phyloP scores from a whole-genome alignment of 305 asterid genomes.

The Fraxinus sp. region DNA sequence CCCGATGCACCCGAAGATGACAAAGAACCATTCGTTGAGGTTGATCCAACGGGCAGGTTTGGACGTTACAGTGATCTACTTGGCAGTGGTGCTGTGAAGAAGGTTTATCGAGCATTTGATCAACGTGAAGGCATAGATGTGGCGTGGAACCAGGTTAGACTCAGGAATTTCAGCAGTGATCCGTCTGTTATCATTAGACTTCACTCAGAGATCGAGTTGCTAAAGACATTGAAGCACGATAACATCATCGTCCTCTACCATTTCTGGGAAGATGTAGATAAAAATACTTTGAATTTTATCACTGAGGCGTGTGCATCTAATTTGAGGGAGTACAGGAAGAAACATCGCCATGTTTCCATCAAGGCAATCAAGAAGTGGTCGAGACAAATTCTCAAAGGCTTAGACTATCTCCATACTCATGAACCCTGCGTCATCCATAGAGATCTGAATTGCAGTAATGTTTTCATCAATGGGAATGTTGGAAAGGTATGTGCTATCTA shows the following conservation, averaged over 20 bases:
- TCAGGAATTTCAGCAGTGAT: conserved; percentile 37
- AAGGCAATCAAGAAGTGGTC: conserved; percentile 54
- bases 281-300: conserved; percentile 43
- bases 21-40: conserved; percentile 41
- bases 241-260: conserved; percentile 41
- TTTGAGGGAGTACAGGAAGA: conserved; percentile 46
- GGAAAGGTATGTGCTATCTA: conserved; percentile 35
- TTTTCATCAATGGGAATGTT: conserved; percentile 53
- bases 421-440: conserved; percentile 50
- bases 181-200: conserved; percentile 36
- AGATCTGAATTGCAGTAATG: conserved; percentile 52
- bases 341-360: conserved; percentile 42
- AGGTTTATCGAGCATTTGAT: conserved; percentile 51
- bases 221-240: conserved; percentile 33
- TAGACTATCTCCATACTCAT: conserved; percentile 44
- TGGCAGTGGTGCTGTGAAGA: conserved; percentile 48
- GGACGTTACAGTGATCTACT: conserved; percentile 47
- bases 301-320: conserved; percentile 51
- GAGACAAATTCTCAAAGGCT: conserved; percentile 45
- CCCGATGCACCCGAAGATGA: conserved; percentile 10
- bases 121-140: conserved; percentile 56
- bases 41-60: conserved; percentile 41
- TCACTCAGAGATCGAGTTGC: conserved; percentile 40
- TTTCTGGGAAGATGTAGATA: conserved; percentile 42
- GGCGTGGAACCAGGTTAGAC: conserved; percentile 52